These are phyloP conservation scores for Colletotrichum gloeosporioides DNA, from an alignment of 2,329 filamentous ascomycete species.

Conservation along the genomic window DNA sequence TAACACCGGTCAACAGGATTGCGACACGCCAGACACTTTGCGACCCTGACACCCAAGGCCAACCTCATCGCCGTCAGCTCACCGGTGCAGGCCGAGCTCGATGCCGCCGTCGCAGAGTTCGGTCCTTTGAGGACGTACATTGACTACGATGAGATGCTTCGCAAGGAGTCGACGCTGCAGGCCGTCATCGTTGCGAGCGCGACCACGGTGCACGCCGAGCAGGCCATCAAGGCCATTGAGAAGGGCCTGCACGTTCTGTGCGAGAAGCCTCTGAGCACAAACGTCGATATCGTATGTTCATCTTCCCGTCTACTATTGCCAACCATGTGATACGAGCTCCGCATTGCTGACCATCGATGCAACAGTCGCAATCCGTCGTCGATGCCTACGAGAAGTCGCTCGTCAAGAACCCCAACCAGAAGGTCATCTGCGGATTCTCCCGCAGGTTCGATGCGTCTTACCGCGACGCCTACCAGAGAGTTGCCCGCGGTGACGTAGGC, in stretches of 20 bases:
- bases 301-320: neutral
- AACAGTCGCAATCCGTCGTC: slow-evolving; percentile 64
- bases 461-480: slow-evolving; percentile 60
- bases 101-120: slow-evolving; percentile 11
- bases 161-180: slow-evolving; percentile 24
- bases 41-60: slow-evolving; percentile 6
- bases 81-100: slow-evolving; percentile 9
- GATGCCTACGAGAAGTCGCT: slow-evolving; percentile 51
- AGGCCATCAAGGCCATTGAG: slow-evolving; percentile 62
- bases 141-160: slow-evolving; percentile 10
- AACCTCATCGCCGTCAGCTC: slow-evolving; percentile 15
- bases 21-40: slow-evolving; percentile 14
- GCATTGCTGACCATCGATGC: neutral
- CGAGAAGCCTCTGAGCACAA: slow-evolving; percentile 65
- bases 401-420: slow-evolving; percentile 56
- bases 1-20: neutral
- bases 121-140: slow-evolving; percentile 4
- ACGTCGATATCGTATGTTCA: slow-evolving; percentile 58
- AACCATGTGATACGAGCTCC: neutral
- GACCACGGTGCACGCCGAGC: slow-evolving; percentile 61
- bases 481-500: slow-evolving; percentile 61
- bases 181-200: slow-evolving; percentile 47
- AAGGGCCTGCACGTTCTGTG: slow-evolving; percentile 61
- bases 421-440: slow-evolving; percentile 58
- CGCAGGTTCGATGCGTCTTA: slow-evolving; percentile 67